Evolutionary conservation across 2,329 filamentous ascomycete species (phyloP).

Genomic region (Sclerotinia subarctica): DNA sequence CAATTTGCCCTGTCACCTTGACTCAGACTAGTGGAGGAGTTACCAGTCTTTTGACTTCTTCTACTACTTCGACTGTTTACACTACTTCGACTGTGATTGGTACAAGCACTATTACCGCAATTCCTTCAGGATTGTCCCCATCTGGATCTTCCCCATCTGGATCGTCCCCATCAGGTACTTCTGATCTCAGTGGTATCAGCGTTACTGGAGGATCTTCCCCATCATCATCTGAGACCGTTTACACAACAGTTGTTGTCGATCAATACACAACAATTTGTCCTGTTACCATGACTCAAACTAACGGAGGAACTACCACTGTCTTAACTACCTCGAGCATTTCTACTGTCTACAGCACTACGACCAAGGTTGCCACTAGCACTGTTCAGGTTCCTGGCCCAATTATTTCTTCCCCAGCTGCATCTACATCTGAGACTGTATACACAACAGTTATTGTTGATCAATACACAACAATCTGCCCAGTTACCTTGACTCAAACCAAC

Average conservation of each 20-base stretch:
- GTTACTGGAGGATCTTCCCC: neutral
- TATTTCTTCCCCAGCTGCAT: neutral
- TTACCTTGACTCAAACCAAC: neutral
- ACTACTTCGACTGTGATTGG: neutral
- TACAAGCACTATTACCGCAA: neutral
- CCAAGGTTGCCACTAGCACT: neutral
- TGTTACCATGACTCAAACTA: constrained; percentile 9
- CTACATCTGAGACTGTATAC: neutral
- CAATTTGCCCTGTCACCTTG: constrained; percentile 8
- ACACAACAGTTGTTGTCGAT: constrained; percentile 4
- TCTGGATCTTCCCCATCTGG: neutral
- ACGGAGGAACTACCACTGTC: neutral
- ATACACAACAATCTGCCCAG: constrained; percentile 4
- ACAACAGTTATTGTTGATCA: neutral
- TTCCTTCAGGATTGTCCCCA: constrained; percentile 2
- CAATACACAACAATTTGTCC: constrained; percentile 4
- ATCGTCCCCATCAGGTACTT: neutral
- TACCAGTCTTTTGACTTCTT: constrained; percentile 3
- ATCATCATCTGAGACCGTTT: neutral
- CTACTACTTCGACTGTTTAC: constrained; percentile 2
- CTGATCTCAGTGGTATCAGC: neutral
- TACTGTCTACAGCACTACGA: constrained; percentile 1
- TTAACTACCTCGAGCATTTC: constrained; percentile 6
- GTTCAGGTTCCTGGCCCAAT: neutral
- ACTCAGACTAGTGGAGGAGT: constrained; percentile 1